phyloP scores from a whole-genome alignment of 2,329 filamentous ascomycete species.

The Cyphellophora europaea region DNA sequence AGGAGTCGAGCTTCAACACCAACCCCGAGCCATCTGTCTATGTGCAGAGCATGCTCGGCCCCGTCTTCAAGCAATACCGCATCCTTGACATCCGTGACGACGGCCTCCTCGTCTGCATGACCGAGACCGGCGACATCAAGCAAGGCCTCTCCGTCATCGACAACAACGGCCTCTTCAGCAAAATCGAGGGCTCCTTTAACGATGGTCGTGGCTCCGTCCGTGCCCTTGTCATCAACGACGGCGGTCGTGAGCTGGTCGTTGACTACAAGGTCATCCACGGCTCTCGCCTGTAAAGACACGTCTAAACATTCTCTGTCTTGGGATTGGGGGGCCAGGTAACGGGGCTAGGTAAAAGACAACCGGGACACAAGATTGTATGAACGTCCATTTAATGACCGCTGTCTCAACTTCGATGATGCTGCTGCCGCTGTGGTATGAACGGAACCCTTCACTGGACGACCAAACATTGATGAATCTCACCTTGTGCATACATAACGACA shows the following conservation, averaged over 20 bases:
- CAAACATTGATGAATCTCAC: too few species aligned
- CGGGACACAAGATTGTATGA: too few species aligned
- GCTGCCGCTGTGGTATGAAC: too few species aligned
- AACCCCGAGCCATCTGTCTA: constrained; percentile 94
- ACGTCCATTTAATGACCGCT: too few species aligned
- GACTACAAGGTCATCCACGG: constrained; percentile 98
- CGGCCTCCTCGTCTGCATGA: constrained; percentile 82
- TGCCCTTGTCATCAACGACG: constrained; percentile 90
- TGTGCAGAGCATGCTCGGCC: constrained; percentile 98
- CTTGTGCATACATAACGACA: too few species aligned
- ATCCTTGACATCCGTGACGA: constrained; percentile 93
- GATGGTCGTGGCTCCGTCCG: constrained; percentile 88
- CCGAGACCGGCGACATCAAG: constrained; percentile 98
- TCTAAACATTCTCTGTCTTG: too few species aligned
- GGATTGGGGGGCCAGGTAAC: too few species aligned
- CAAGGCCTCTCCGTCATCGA: constrained; percentile 89
- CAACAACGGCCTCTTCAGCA: constrained; percentile 79
- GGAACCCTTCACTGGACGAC: too few species aligned
- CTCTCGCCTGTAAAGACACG: constrained; percentile 52
- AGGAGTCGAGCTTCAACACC: constrained; percentile 96
- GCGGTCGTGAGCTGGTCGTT: constrained; percentile 86
- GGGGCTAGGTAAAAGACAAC: too few species aligned
- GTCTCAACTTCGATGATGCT: too few species aligned
- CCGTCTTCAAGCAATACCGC: constrained; percentile 99
- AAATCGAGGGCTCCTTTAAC: constrained; percentile 76